These are phyloP conservation scores for Lachnellula suecica DNA, from an alignment of 2,329 filamentous ascomycete species.

Conservation along the genomic window DNA sequence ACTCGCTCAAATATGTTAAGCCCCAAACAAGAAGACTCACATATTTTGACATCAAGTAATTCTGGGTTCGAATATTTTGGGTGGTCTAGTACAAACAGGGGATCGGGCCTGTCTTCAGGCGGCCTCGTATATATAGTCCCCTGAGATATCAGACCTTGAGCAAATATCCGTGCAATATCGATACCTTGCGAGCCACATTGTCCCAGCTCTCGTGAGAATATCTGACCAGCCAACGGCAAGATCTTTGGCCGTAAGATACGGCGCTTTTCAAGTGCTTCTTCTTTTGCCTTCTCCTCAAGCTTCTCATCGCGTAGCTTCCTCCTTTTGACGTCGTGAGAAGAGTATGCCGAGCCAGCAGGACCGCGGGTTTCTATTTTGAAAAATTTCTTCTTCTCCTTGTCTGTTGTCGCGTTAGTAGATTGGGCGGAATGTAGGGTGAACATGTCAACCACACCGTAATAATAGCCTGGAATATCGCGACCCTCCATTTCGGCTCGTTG, in stretches of 20 bases:
- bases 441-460: constrained; percentile 44
- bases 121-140: too few relatives aligned
- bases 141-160: constrained; percentile 13
- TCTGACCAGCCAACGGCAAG: constrained; percentile 21
- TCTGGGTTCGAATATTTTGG: constrained; percentile 10
- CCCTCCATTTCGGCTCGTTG: too few relatives aligned
- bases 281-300: constrained; percentile 14
- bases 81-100: constrained; percentile 17
- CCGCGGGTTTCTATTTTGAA: constrained; percentile 61
- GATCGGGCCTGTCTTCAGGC: too few relatives aligned
- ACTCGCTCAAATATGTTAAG: not conserved
- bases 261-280: constrained; percentile 13
- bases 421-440: not conserved
- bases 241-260: constrained; percentile 21
- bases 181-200: not conserved
- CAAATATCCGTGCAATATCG: constrained; percentile 14
- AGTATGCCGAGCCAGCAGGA: constrained; percentile 51
- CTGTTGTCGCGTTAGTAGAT: constrained; percentile 35
- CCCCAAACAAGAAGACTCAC: not conserved
- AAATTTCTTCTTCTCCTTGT: constrained; percentile 60
- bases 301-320: constrained; percentile 47
- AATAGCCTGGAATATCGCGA: constrained; percentile 51
- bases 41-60: constrained; percentile 7
- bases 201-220: constrained; percentile 22
- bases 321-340: constrained; percentile 56